These are phyloP conservation scores for Metschnikowia lunata DNA, from an alignment of 805 yeast genomes.

Conservation along the genomic window DNA sequence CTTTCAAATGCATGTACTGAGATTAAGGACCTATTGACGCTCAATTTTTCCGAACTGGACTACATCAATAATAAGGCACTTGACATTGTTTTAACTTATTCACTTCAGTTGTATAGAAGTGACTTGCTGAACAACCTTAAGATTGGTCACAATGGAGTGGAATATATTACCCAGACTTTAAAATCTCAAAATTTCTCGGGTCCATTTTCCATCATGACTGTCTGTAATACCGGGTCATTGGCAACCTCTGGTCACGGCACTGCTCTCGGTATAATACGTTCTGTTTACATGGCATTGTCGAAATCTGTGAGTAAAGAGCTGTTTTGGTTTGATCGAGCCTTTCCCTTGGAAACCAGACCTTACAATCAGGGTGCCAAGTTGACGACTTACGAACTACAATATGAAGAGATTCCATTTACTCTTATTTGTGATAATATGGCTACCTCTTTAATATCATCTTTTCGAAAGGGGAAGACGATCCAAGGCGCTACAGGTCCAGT, in stretches of 20 bases:
- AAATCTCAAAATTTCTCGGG: constrained; percentile 48
- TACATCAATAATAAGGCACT: constrained; percentile 23
- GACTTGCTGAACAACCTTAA: constrained; percentile 74
- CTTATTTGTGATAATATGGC: constrained; percentile 91
- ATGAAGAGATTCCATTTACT: constrained; percentile 84
- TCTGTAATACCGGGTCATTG: constrained; percentile 93
- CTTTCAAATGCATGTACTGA: constrained; percentile 68
- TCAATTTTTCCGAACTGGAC: constrained; percentile 10
- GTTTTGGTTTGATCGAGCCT: constrained; percentile 63
- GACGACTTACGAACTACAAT: constrained; percentile 85
- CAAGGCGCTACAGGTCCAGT: constrained; percentile 53
- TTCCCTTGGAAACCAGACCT: constrained; percentile 92
- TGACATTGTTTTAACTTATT: constrained; percentile 37
- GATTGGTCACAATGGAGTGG: constrained; percentile 78
- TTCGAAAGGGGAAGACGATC: constrained; percentile 28
- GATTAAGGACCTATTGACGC: constrained; percentile 35
- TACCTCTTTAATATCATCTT: constrained; percentile 58
- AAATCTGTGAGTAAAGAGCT: constrained; percentile 22
- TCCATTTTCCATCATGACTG: constrained; percentile 78
- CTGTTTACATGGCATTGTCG: constrained; percentile 49
- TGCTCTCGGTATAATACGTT: constrained; percentile 86
- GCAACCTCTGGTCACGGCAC: constrained; percentile 99
- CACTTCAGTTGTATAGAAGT: constrained; percentile 58
- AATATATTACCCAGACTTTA: constrained; percentile 52
- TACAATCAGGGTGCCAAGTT: constrained; percentile 94